Evolutionary conservation across 257 asterid genomes (phyloP), one percentile per base, ranked within the genome.

Genomic region (Penstemon eatonii): DNA sequence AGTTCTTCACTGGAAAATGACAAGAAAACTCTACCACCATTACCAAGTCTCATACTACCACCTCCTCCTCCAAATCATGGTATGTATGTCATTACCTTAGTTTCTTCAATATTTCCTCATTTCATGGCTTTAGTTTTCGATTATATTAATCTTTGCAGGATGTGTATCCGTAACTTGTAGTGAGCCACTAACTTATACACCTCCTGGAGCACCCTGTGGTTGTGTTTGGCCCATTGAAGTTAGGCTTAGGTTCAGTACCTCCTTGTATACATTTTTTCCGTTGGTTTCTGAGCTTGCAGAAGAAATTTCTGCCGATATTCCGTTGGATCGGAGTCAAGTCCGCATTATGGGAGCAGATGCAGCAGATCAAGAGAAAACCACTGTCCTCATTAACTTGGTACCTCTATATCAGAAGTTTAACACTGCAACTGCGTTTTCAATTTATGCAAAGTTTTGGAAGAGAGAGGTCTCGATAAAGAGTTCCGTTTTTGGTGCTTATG

Each of bases 281-380:
- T 65, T 84, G 78, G 95, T 92, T 36, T 68, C 90, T 4, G 83
- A 81, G 77, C 90, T 92, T 41, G 82, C 96, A 10, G 78, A 76
- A 68, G 96, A 83, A 73, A 80, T 92, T 41, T 81, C 98, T 10
- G 33, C 64, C 0, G 46, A 85, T 10, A 66, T 86, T 69, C 80
- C 61, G 2, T 60, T 92, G 56, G 65, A 84, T 56, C 82, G 68
- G 66, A 83, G 90, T 57, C 98, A 92, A 82, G 96, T 92, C 36
- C 92, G 96, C 59, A 80, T 92, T 40, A 82, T 84, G 87, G 98
- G 98, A 76, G 98, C 96, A 60, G 90, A 91, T 74, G 90, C 89
- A 61, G 94, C 84, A 6, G 86, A 76, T 44, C 86, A 81, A 49
- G 88, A 89, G 84, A 84, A 85, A 79, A 83, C 96, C 33, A 66